These are phyloP conservation scores for Neonectria punicea DNA, from an alignment of 2,329 filamentous ascomycete genomes.

Conservation along the genomic window DNA sequence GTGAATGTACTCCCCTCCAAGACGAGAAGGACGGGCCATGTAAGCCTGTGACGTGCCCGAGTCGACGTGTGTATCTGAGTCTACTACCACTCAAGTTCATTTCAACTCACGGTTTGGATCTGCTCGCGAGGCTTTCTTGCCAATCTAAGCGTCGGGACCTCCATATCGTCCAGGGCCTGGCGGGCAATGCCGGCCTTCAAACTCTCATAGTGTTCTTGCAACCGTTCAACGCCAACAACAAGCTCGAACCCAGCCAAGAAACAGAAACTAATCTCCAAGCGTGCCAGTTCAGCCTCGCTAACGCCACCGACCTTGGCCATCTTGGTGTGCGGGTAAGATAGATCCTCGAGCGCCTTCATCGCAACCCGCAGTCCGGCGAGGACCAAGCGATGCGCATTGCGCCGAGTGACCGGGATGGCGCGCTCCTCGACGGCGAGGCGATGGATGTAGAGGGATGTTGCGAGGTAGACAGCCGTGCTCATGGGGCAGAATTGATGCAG, in stretches of 20 bases:
- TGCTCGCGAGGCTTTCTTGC: constrained; percentile 37
- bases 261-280: constrained; percentile 89
- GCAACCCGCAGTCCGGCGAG: constrained; percentile 87
- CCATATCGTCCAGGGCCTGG: constrained; percentile 37
- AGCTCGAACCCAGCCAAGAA: constrained; percentile 88
- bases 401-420: constrained; percentile 80
- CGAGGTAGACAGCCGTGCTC: constrained; percentile 92
- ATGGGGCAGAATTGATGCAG: constrained; percentile 93
- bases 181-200: constrained; percentile 45
- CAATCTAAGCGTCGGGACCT: constrained; percentile 45
- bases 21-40: not conserved
- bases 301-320: constrained; percentile 92
- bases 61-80: not conserved
- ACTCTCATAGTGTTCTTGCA: constrained; percentile 49
- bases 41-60: not conserved
- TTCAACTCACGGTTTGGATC: constrained; percentile 28
- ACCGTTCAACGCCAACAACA: constrained; percentile 57
- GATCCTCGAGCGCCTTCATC: constrained; percentile 94
- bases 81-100: not conserved
- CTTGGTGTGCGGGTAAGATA: constrained; percentile 85
- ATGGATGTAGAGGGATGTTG: constrained; percentile 88
- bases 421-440: constrained; percentile 81
- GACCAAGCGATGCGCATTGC: constrained; percentile 87
- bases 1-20: not conserved
- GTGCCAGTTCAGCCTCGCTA: constrained; percentile 80